These are phyloP conservation scores for Microdochium nivale DNA, from an alignment of 2,329 filamentous ascomycete species.

Conservation along the genomic window DNA sequence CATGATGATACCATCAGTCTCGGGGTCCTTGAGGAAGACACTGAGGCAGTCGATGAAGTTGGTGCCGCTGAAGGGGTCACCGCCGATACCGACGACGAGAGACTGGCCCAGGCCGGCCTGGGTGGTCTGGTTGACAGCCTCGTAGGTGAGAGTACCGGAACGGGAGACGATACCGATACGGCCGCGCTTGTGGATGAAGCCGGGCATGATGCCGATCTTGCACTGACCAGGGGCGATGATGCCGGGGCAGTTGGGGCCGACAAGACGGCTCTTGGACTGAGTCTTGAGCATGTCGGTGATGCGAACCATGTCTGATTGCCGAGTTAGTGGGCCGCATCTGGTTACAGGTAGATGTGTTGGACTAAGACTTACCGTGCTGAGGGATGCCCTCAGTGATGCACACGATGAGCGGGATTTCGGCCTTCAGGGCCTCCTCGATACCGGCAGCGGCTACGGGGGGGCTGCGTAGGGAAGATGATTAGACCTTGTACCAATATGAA, in stretches of 20 bases:
- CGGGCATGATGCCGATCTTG: conserved; percentile 99
- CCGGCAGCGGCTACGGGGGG: conserved; percentile 85
- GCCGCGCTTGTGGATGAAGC: conserved; percentile 99
- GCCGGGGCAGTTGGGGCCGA: conserved; percentile 96
- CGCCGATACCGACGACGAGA: conserved; percentile 94
- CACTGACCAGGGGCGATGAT: conserved; percentile 94
- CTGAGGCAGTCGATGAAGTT: conserved; percentile 99
- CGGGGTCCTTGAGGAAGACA: conserved; percentile 90
- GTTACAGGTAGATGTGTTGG: not conserved
- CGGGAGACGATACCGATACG: conserved; percentile 98
- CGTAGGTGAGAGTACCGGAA: conserved; percentile 96
- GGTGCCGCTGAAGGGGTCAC: conserved; percentile 97
- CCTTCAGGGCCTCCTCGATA: conserved; percentile 93
- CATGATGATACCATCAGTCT: conserved; percentile 99
- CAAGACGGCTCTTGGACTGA: conserved; percentile 91
- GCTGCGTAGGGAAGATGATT: conserved; percentile 30
- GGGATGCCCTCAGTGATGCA: conserved; percentile 98
- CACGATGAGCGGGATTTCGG: conserved; percentile 90
- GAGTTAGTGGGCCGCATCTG: not conserved
- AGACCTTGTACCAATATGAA: no score
- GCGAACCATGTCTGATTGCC: conserved; percentile 80
- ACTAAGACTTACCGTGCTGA: conserved; percentile 68
- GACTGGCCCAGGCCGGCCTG: conserved; percentile 95
- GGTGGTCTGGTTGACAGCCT: conserved; percentile 99
- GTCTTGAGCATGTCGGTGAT: conserved; percentile 98